Base-by-base conservation (phyloP, 2,329 filamentous ascomycete genomes). In the Fonsecaea multimorphosa region DNA sequence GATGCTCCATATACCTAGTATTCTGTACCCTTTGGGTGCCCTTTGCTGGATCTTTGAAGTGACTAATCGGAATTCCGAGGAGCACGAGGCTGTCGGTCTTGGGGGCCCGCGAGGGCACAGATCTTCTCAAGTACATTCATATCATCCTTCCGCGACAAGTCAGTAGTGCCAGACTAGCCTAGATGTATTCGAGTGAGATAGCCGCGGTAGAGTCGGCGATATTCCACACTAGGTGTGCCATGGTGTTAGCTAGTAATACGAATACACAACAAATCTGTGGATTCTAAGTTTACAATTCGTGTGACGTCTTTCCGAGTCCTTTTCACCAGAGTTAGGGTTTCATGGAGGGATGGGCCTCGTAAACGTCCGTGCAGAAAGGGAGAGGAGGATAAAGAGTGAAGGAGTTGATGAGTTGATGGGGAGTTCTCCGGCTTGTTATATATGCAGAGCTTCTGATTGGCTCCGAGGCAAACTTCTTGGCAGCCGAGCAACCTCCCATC, bases 371-470 rank as follows among this genome's bases (percentile, higher is more conserved):
- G 19, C 2, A 24, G 44, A 24, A 27, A 49, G 44, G 22, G 1
- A 49, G 1, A 14, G 3, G 22, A 27, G 19, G 19, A 49, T 49
- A 24, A 11, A 49, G 44, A 27, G 27, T 24, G 22, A 14, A 3
- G 7, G 44, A 19, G 40, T 46, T 19, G 40, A 11, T 22, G 40
- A 46, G 40, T 46, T 19, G 22, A 24, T 12, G 44, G 16, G 22
- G 11, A 49, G 44, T 22, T 49, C 19, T 49, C 44, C 3, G 32
- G 34, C 31, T 34, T 12, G 53, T 19, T 38, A 27, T 58, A 52
- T 56, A 65, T 65, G 19, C 46, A 29, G 36, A 65, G 44, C 32
- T 36, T n/a, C 1, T 65, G 58, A 65, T 65, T 65, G 63, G 63
- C 46, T 55, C 58, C 53, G 58, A 24, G 14, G 8, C 24, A 52